Evolutionary conservation across 148 eudicot species (phyloP), one percentile per base, ranked within the genome.

Genomic region (Rhododendron ferrugineum): DNA sequence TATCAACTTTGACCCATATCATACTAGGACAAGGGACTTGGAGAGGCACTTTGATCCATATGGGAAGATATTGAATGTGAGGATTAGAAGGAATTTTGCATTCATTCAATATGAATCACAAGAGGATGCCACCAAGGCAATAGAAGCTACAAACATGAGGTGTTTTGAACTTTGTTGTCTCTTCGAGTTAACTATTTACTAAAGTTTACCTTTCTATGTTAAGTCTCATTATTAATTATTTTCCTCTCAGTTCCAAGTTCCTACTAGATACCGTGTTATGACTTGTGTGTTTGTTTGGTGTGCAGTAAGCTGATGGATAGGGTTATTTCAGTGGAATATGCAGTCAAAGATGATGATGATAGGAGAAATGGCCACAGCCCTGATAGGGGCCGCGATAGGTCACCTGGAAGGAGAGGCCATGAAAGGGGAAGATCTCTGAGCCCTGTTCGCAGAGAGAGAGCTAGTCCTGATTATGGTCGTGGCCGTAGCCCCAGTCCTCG

Each of bases 91-190:
- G 89, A 94, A 94, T 88, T 96, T 96, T 79, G 98, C 93, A 50
- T 96, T 94, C 66, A 90, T 96, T 56, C 95, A 96, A 86, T 96
- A 74, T 89, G 98, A 96, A 87, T 79, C 88, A 6, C 93, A 87
- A 86, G 98, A 93, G 79, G 98, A 96, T 91, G 98, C 98, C 32
- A 92, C 88, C 28, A 87, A 85, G 87, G 98, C 98, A 56, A 78
- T 96, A 56, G 98, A 96, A 23, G 94, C 96, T 68, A 94, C 98
- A 73, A 91, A 94, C 87, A 81, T 90, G 88, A 94, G 98, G 98
- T 94, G 26, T n/a, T 89, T 75, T 82, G 28, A 23, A 60, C 18
- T 46, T 15, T 13, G 11, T 26, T 26, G 72, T 64, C 11, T n/a
- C 13, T 26, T 64, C 5, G 30, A 26, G 26, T 20, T 58, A 58